Evolutionary conservation across 164 flowering plant species (phyloP), one percentile per base, ranked within the genome.

Genomic region (Malania oleifera): DNA sequence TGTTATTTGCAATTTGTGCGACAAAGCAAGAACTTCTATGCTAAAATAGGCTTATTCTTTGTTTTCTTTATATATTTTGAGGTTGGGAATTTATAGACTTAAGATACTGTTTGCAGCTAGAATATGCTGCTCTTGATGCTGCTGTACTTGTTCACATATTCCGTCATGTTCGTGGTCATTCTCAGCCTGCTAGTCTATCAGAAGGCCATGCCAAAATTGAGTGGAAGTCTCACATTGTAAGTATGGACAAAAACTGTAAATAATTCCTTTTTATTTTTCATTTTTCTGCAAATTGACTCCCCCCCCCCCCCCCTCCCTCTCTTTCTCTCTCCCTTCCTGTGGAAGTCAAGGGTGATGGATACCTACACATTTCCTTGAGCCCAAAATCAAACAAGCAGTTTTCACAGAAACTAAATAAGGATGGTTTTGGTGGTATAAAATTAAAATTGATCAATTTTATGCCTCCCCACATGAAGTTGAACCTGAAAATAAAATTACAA

Each of bases 61-160:
- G 7, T 44, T 3, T 5, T 17, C 8, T 20, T 20, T 5, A 17
- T 44, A 44, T 5, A 5, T 20, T 20, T 5, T 5, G 3, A 44
- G 15, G 48, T 44, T 44, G 52, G 15, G 19, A 50, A 7, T 50
- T 50, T 0, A 10, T 3, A 50, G 24, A 59, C 48, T 48, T 17
- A 62, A 58, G 20, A 27, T 52, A 43, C 5, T 62, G 47, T 52
- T 63, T 78, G 77, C 95, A 93, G 99, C 73, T 90, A n/a, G 99
- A 90, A 65, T 88, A 95, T 73, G 99, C 99, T 29, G 99, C 99
- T 58, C 96, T 90, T 47, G 99, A 91, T 75, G 99, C 99, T 64
- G 96, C 71, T 55, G 99, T 88, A 7, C 91, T 93, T 29, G 34
- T 93, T 69, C 91, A 80, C 69, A 82, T 93, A 65, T 93, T 93